Base-by-base conservation (phyloP, 495 filamentous ascomycete genomes). In the Tuber calosporum region DNA sequence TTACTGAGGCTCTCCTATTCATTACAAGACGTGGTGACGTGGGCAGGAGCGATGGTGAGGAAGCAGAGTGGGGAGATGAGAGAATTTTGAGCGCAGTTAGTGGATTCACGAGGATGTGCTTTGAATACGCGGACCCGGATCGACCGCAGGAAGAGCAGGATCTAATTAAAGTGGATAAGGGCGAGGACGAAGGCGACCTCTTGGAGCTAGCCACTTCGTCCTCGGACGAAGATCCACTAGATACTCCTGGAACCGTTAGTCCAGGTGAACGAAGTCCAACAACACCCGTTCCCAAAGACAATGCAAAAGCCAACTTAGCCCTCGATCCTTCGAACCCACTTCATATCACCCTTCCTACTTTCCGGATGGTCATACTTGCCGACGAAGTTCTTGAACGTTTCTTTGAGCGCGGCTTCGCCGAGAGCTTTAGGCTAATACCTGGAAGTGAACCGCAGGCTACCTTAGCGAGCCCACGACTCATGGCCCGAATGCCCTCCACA, bases 121-220 rank as follows among this genome's bases (percentile, higher is more conserved):
- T 99, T 75, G 96, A 99, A 84, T 99, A 99, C 81, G 95, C 95
- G 26, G 95, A 99, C 82, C 96, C 95, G 13, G 94, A 96, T 80
- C 90, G 92, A 73, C 87, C 89, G 0, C 17, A 62, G 86, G 85
- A 42, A 87, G 74, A 78, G 38, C 70, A 58, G n/a, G 74, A 76
- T 41, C 69, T 66, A 68, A 34, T 72, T 69, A 11, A 69, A 68
- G 37, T 48, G 74, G 71, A 53, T 72, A 79, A 66, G 76, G 11
- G 87, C 0, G 85, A 89, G 19, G 88, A 89, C 42, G 86, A 89
- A 69, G 88, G 89, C 48, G 90, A 96, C 76, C 85, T 97, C 13
- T 68, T 79, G 39, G 87, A 89, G 67, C 82, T 90, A 13, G 83
- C 81, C 40, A 9, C 53, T 62, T 62, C 53, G 1, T 62, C 53